phyloP scores from a whole-genome alignment of 345 rosid genomes.

The Gossypium ekmanianum region DNA sequence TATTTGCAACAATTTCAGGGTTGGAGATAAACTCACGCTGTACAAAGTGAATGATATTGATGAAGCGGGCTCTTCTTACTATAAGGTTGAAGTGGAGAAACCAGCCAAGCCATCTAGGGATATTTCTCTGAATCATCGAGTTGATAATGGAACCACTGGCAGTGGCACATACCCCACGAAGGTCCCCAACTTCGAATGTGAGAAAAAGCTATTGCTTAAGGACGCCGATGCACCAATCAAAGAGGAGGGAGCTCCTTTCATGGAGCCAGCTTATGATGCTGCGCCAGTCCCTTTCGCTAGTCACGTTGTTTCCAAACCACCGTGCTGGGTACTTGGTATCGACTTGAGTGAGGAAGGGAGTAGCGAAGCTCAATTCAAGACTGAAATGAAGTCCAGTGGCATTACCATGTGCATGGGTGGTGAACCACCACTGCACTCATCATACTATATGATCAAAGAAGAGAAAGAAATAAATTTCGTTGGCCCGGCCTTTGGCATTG shows the following conservation, averaged over 20 bases:
- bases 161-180: background rate
- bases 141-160: background rate
- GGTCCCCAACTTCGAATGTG: background rate
- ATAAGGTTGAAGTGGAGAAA: constrained; percentile 3
- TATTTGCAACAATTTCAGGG: background rate
- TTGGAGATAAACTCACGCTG: background rate
- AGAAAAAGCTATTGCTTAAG: background rate
- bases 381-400: background rate
- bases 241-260: background rate
- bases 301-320: background rate
- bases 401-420: background rate
- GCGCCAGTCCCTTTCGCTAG: background rate
- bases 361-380: background rate
- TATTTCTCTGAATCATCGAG: background rate
- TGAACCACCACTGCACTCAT: background rate
- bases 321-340: background rate
- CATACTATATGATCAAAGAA: background rate
- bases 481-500: background rate
- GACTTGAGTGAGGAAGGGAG: background rate
- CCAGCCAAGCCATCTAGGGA: background rate
- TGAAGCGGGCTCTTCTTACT: background rate
- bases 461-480: background rate
- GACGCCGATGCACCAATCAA: background rate
- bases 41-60: background rate
- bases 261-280: background rate